Evolutionary conservation across 331 rosid species (phyloP).

Genomic region (Saraca asoca): DNA sequence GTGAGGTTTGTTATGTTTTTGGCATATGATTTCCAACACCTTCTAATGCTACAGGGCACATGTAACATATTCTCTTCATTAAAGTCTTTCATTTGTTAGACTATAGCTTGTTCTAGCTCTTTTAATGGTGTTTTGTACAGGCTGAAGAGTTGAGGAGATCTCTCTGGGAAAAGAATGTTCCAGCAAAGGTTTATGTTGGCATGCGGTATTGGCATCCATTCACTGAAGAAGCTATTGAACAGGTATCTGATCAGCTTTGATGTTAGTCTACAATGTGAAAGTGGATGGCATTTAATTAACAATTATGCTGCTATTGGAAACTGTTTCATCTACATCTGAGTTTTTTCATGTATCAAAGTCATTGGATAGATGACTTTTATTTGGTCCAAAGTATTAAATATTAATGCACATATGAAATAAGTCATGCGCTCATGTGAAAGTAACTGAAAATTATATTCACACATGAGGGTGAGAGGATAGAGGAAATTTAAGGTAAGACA

Average conservation of each 20-base stretch:
- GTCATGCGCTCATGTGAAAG: background rate
- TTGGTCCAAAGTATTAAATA: conserved; percentile 10
- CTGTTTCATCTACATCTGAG: background rate
- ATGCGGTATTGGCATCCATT: conserved; percentile 99
- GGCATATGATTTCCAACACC: background rate
- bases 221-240: conserved; percentile 92
- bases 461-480: conserved; percentile 17
- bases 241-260: conserved; percentile 45
- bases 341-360: background rate
- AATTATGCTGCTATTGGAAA: conserved; percentile 22
- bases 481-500: background rate
- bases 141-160: conserved; percentile 77
- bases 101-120: conserved; percentile 2
- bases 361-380: background rate
- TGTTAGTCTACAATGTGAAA: conserved; percentile 17
- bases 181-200: conserved; percentile 88
- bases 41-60: conserved; percentile 2
- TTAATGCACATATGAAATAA: conserved; percentile 2
- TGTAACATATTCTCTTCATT: conserved; percentile 1
- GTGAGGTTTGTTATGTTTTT: background rate
- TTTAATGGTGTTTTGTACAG: conserved; percentile 39
- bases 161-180: conserved; percentile 75
- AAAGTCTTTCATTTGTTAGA: conserved; percentile 3
- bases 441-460: background rate
- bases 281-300: conserved; percentile 30